These are phyloP conservation scores for Vitis cinerea DNA, from an alignment of 164 flowering plant species.

Conservation along the genomic window DNA sequence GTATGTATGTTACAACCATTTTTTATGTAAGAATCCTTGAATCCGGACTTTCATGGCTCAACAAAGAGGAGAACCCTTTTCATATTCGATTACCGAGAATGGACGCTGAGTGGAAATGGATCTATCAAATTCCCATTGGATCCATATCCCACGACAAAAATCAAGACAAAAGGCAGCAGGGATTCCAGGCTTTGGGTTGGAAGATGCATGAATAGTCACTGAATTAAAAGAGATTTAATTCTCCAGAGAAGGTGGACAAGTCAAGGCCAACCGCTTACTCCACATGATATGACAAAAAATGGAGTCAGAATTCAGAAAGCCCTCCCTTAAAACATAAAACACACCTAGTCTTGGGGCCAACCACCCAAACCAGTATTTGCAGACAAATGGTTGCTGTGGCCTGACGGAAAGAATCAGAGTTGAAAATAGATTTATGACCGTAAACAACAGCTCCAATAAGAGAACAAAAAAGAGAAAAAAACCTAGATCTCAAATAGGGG, in stretches of 20 bases:
- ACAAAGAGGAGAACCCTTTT: too few relatives aligned
- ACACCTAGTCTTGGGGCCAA: background rate
- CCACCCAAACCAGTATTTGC: background rate
- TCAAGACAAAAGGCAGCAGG: background rate
- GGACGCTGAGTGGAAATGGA: background rate
- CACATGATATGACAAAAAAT: background rate
- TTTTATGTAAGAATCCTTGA: too few relatives aligned
- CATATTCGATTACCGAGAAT: too few relatives aligned
- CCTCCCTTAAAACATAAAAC: background rate
- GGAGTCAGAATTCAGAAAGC: background rate
- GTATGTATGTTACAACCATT: too few relatives aligned
- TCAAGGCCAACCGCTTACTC: background rate
- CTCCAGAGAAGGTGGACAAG: background rate
- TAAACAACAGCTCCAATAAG: background rate
- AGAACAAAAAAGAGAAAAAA: background rate
- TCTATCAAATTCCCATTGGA: too few relatives aligned
- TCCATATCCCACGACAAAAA: too few relatives aligned
- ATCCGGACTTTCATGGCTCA: too few relatives aligned
- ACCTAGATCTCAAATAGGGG: constrained; percentile 11
- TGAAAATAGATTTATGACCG: too few relatives aligned
- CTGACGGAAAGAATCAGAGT: too few relatives aligned
- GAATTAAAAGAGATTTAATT: background rate
- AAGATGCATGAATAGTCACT: background rate
- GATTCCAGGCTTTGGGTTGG: background rate
- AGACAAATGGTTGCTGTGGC: too few relatives aligned